These are phyloP conservation scores for Candida yuanshanica DNA, from an alignment of 805 yeast genomes.

Conservation along the genomic window DNA sequence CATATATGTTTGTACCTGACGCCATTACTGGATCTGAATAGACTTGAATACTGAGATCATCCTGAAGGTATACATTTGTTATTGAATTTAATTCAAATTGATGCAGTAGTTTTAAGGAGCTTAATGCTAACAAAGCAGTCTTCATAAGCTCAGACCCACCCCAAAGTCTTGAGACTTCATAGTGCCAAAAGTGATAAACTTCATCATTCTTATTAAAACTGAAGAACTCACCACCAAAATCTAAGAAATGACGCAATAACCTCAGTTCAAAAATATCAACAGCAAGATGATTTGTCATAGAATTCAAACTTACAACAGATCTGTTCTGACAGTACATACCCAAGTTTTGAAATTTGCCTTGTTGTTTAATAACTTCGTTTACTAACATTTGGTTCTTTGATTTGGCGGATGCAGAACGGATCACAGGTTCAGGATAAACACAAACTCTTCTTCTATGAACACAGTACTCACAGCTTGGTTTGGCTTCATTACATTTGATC, in stretches of 20 bases:
- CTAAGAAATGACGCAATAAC: conserved; percentile 16
- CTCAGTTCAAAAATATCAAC: conserved; percentile 16
- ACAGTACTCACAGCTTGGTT: conserved; percentile 79
- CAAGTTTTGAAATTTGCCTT: not conserved
- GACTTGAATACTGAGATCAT: conserved; percentile 10
- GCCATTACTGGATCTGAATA: conserved; percentile 8
- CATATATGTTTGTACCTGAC: conserved; percentile 6
- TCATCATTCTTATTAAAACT: conserved; percentile 10
- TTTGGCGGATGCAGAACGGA: too few relatives aligned
- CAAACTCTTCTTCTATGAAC: conserved; percentile 69
- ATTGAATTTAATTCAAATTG: conserved; percentile 13
- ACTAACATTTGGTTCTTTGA: too few relatives aligned
- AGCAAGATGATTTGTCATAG: conserved; percentile 13
- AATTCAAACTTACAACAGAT: conserved; percentile 10
- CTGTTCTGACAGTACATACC: too few relatives aligned
- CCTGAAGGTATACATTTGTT: conserved; percentile 11
- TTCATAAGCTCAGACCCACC: conserved; percentile 11
- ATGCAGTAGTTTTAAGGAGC: conserved; percentile 17
- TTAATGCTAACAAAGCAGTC: conserved; percentile 15
- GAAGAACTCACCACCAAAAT: conserved; percentile 19
- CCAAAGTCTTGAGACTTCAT: conserved; percentile 18
- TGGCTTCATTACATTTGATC: conserved; percentile 85
- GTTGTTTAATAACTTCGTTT: too few relatives aligned
- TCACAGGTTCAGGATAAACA: too few relatives aligned
- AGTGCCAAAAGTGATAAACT: conserved; percentile 11